These are phyloP conservation scores for Gnomoniopsis smithogilvyi DNA, from an alignment of 2,329 filamentous ascomycete species.

Conservation along the genomic window DNA sequence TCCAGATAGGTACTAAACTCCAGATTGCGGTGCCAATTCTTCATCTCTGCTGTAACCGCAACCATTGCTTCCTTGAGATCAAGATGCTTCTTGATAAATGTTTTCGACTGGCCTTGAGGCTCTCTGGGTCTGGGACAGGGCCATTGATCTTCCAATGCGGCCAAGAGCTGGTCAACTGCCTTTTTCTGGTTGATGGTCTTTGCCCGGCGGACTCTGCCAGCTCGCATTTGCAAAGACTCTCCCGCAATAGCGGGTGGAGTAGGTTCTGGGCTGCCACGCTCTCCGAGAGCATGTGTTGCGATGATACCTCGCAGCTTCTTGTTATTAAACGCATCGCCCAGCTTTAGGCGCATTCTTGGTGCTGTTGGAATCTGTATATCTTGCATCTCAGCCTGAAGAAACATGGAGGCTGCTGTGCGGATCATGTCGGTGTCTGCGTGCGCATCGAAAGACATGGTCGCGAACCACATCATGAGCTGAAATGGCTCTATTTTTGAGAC, in stretches of 20 bases:
- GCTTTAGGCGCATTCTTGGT: background rate
- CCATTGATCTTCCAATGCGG: background rate
- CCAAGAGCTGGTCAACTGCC: too few relatives aligned
- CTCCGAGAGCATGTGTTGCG: too few relatives aligned
- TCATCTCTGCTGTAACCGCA: conserved; percentile 13
- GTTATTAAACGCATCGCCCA: background rate
- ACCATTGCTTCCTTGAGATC: conserved; percentile 17
- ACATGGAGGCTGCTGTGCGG: conserved; percentile 15
- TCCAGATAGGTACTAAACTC: conserved; percentile 24
- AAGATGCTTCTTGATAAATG: conserved; percentile 15
- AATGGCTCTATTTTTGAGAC: background rate
- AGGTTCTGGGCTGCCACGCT: too few relatives aligned
- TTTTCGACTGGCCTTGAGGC: background rate
- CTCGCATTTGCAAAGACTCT: too few relatives aligned
- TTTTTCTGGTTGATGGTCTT: too few relatives aligned
- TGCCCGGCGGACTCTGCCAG: too few relatives aligned
- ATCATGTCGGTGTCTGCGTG: conserved; percentile 8
- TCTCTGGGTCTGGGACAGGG: background rate
- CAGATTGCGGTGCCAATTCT: conserved; percentile 26
- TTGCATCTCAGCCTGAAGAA: conserved; percentile 5
- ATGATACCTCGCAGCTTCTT: background rate
- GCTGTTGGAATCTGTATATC: background rate
- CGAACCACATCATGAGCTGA: conserved; percentile 20
- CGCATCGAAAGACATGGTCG: conserved; percentile 20
- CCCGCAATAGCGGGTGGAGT: too few relatives aligned